Percentiles rank a stretch among this genome's conserved stretches.
Conservation (phyloP, 768 basidiomycete genomes). For the Lactarius tabidus region DNA sequence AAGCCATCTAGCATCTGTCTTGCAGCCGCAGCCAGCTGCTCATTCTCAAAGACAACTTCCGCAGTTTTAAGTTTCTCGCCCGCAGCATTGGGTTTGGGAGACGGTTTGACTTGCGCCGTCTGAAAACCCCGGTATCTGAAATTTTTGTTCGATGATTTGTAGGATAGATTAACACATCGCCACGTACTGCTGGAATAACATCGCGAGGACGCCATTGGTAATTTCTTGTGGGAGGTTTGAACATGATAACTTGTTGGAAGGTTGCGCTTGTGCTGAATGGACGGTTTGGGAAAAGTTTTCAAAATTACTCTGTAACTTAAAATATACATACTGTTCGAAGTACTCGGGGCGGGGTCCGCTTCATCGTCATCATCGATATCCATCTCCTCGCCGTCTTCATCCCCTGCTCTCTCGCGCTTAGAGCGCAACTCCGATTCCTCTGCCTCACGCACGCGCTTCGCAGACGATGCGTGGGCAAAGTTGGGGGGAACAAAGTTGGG, state of each 20-base stretch:
- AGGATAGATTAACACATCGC: background rate
- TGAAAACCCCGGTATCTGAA: conserved; percentile 81
- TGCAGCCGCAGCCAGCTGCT: conserved; percentile 70
- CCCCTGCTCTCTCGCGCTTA: conserved; percentile 54
- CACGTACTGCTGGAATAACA: conserved; percentile 89
- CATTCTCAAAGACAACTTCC: conserved; percentile 71
- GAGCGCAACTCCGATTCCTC: conserved; percentile 48
- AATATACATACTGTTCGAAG: conserved; percentile 43
- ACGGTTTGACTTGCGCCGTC: conserved; percentile 61
- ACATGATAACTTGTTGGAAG: conserved; percentile 47
- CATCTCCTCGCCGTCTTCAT: conserved; percentile 82
- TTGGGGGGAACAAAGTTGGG: conserved; percentile 75
- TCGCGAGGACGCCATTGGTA: conserved; percentile 78
- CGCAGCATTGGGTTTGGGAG: conserved; percentile 61
- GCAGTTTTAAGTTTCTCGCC: conserved; percentile 75
- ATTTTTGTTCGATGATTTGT: background rate
- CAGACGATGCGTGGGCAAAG: conserved; percentile 51
- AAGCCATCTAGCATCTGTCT: conserved; percentile 84
- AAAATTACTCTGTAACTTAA: conserved; percentile 12
- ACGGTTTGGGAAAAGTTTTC: conserved; percentile 26
- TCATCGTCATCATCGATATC: conserved; percentile 92
- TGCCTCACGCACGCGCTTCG: conserved; percentile 65
- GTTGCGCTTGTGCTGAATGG: conserved; percentile 49
- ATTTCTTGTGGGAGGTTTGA: conserved; percentile 90
- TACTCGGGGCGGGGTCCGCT: conserved; percentile 30